These are phyloP conservation scores for Venturia oleaginea DNA, from an alignment of 2,329 filamentous ascomycete genomes.

Conservation along the genomic window DNA sequence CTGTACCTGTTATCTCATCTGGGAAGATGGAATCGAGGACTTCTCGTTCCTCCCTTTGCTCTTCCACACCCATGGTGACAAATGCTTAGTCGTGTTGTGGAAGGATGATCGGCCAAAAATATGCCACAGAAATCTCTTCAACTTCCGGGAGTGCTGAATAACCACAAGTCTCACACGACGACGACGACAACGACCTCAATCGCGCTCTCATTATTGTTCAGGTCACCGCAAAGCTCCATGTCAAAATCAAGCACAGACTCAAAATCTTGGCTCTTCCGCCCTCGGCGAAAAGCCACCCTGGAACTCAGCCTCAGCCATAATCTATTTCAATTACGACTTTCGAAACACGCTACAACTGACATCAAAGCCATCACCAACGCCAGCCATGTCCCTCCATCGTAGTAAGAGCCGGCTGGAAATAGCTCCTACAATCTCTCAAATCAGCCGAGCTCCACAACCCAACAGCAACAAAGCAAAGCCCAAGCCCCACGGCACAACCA, in stretches of 20 bases:
- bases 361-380: neutral
- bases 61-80: slow-evolving; percentile 51
- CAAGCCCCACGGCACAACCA: neutral
- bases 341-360: neutral
- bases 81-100: neutral
- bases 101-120: neutral
- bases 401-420: neutral
- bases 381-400: neutral
- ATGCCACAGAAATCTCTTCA: neutral
- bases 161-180: neutral
- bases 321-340: neutral
- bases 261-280: neutral
- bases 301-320: neutral
- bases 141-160: neutral
- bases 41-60: slow-evolving; percentile 91
- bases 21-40: slow-evolving; percentile 98
- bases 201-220: neutral
- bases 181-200: neutral
- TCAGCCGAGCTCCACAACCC: neutral
- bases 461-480: neutral
- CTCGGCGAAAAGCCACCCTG: neutral
- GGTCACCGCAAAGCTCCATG: neutral
- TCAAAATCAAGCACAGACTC: neutral
- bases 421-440: neutral
- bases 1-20: slow-evolving; percentile 81